phyloP scores from a whole-genome alignment of 148 eudicot species.

The Camellia sinensis region DNA sequence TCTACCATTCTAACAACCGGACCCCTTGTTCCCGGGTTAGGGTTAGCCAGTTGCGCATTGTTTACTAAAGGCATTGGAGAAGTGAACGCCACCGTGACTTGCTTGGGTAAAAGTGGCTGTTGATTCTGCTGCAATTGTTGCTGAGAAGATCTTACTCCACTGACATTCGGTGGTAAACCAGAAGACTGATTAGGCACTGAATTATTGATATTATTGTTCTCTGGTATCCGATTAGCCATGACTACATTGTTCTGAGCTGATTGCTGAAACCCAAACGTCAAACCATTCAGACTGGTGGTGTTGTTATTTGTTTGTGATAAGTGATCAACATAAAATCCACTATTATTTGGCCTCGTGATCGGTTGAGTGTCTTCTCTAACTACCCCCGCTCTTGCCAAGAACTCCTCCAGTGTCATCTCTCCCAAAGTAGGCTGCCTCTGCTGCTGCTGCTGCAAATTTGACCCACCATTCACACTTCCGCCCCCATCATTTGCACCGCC shows the following conservation, averaged over 20 bases:
- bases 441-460: slow-evolving; percentile 17
- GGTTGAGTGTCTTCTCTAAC: slow-evolving; percentile 44
- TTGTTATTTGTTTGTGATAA: slow-evolving; percentile 16
- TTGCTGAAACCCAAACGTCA: slow-evolving; percentile 43
- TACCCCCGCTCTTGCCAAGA: slow-evolving; percentile 47
- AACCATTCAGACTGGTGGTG: slow-evolving; percentile 12
- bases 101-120: slow-evolving; percentile 47
- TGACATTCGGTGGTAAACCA: slow-evolving; percentile 13
- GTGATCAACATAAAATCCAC: slow-evolving; percentile 22
- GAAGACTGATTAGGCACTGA: slow-evolving; percentile 12
- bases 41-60: slow-evolving; percentile 15
- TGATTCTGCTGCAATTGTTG: slow-evolving; percentile 20
- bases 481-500: slow-evolving; percentile 24
- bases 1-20: slow-evolving; percentile 16
- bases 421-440: slow-evolving; percentile 45
- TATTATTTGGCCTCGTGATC: slow-evolving; percentile 13
- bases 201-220: slow-evolving; percentile 19
- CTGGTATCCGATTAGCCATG: slow-evolving; percentile 16
- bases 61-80: slow-evolving; percentile 22
- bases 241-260: slow-evolving; percentile 19
- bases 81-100: slow-evolving; percentile 34
- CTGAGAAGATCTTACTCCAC: slow-evolving; percentile 22
- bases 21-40: slow-evolving; percentile 29
- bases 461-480: slow-evolving; percentile 4
- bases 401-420: slow-evolving; percentile 54